These are phyloP conservation scores for Corylus americana DNA, from an alignment of 306 rosid genomes.

Conservation along the genomic window DNA sequence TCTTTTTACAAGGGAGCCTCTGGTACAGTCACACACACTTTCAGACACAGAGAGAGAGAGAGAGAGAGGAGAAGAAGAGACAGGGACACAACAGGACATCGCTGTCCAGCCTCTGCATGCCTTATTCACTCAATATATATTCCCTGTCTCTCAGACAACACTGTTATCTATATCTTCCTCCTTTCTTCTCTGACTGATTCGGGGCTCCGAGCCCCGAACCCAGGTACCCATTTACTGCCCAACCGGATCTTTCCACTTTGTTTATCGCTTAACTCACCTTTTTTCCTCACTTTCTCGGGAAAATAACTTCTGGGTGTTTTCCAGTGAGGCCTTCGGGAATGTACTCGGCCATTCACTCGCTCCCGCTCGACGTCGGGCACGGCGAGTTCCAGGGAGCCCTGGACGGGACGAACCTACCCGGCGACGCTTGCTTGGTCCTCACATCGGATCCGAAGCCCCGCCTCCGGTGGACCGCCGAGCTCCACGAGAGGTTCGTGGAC, in stretches of 20 bases:
- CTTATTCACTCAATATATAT: constrained; percentile 4
- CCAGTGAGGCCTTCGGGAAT: constrained; percentile 34
- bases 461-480: constrained; percentile 67
- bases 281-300: background rate
- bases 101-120: constrained; percentile 47
- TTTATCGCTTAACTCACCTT: background rate
- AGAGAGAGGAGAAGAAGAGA: constrained; percentile 22
- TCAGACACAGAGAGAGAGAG: constrained; percentile 12
- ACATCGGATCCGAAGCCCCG: constrained; percentile 67
- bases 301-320: constrained; percentile 25
- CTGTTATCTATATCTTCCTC: background rate
- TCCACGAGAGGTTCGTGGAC: constrained; percentile 62
- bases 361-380: constrained; percentile 53
- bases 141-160: background rate
- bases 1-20: background rate
- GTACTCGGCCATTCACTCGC: constrained; percentile 53
- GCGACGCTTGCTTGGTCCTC: constrained; percentile 60
- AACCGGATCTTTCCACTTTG: constrained; percentile 12
- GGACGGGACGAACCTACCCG: constrained; percentile 55
- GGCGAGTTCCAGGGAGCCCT: constrained; percentile 51
- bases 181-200: constrained; percentile 1
- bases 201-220: constrained; percentile 43
- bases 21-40: constrained; percentile 17
- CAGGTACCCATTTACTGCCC: constrained; percentile 27
- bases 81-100: constrained; percentile 46